Evolutionary conservation across 2,329 filamentous ascomycete species (phyloP).

Genomic region (Penicillium aurantiogriseum): DNA sequence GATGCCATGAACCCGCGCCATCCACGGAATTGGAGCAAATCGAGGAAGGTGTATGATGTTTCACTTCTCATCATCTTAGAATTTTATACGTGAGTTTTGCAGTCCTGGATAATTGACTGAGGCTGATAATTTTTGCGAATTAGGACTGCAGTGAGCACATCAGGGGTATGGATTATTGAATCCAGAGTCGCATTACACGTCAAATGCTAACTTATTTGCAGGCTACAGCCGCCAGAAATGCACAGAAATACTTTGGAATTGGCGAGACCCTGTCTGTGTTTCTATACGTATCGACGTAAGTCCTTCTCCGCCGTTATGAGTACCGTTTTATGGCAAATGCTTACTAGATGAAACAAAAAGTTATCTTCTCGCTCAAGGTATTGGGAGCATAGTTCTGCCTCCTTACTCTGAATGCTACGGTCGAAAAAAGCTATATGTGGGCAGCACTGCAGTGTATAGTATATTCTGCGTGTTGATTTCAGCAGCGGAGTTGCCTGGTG

Average conservation of each 20-base stretch:
- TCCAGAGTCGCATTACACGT: not conserved
- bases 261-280: not conserved
- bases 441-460: not conserved
- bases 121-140: no score
- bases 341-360: no score
- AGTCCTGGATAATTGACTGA: not conserved
- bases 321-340: no score
- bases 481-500: not conserved
- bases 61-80: not conserved
- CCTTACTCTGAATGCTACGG: not conserved
- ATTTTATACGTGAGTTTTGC: no score
- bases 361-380: not conserved
- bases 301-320: not conserved
- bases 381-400: not conserved
- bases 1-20: not conserved
- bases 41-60: not conserved
- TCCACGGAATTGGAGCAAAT: not conserved
- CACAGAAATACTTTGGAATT: not conserved
- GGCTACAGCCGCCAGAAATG: not conserved
- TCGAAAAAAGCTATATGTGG: not conserved
- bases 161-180: not conserved
- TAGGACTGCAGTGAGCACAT: no score
- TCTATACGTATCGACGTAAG: not conserved
- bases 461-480: not conserved
- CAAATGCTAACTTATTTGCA: not conserved